phyloP scores from a whole-genome alignment of 2,329 filamentous ascomycete genomes.

The Graphilbum sp. region DNA sequence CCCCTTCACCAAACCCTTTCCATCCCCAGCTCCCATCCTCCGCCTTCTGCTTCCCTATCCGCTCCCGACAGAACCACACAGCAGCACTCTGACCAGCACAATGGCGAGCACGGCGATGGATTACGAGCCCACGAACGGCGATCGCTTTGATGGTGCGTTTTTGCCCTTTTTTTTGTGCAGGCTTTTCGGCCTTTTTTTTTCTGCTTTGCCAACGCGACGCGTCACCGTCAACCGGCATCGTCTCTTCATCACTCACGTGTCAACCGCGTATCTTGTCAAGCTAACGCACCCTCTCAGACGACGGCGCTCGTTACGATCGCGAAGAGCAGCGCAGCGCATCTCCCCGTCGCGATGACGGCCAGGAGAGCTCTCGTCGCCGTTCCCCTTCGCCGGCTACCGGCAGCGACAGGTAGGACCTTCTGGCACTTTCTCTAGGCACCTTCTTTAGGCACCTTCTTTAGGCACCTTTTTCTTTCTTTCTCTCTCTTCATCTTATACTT shows the following conservation, averaged over 20 bases:
- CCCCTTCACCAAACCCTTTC: too few relatives aligned
- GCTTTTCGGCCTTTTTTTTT: slow-evolving; percentile 4
- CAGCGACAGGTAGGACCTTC: slow-evolving; percentile 31
- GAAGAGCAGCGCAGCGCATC: slow-evolving; percentile 48
- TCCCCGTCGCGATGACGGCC: slow-evolving; percentile 46
- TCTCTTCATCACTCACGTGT: too few relatives aligned
- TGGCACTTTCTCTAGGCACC: slow-evolving; percentile 4
- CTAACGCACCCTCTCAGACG: slow-evolving; percentile 27
- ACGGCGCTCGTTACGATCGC: slow-evolving; percentile 48
- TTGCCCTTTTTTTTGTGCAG: not conserved
- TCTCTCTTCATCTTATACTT: not conserved
- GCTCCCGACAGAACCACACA: not conserved
- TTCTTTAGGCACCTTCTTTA: too few relatives aligned
- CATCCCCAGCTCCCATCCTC: slow-evolving; percentile 1
- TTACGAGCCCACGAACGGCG: slow-evolving; percentile 51
- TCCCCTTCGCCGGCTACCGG: slow-evolving; percentile 44
- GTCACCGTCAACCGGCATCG: not conserved
- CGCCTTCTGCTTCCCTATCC: slow-evolving; percentile 5
- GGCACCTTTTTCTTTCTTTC: not conserved
- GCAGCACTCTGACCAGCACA: slow-evolving; percentile 2
- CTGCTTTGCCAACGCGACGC: not conserved
- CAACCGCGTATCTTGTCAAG: not conserved
- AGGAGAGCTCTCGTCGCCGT: slow-evolving; percentile 37
- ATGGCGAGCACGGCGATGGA: slow-evolving; percentile 55
- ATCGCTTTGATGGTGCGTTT: slow-evolving; percentile 47